These are phyloP conservation scores for Amesomyces nigricolor DNA, from an alignment of 2,329 filamentous ascomycete genomes.

Conservation along the genomic window DNA sequence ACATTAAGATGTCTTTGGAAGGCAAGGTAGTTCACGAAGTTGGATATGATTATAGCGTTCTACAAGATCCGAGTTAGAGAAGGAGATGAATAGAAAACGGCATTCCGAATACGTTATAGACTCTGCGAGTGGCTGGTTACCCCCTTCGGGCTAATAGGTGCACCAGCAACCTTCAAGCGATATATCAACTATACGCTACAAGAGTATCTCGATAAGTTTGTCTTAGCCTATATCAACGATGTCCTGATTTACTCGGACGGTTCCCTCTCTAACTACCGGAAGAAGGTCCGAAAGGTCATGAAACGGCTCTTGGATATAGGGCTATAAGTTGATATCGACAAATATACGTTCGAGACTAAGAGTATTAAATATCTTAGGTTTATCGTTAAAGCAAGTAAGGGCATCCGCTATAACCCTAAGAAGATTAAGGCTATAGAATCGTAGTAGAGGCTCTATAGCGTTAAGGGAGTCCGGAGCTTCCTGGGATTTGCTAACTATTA, in stretches of 20 bases:
- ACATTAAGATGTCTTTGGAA: not conserved
- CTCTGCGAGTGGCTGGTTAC: constrained; percentile 31
- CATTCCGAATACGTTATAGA: constrained; percentile 27
- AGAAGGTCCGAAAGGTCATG: not conserved
- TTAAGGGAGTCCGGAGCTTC: constrained; percentile 2
- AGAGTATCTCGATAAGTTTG: constrained; percentile 5
- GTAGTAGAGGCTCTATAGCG: not conserved
- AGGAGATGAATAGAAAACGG: constrained; percentile 30
- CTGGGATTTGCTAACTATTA: constrained; percentile 6
- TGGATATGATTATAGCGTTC: not conserved
- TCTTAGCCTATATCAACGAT: constrained; percentile 14
- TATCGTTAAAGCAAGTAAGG: not conserved
- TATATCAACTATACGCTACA: constrained; percentile 14
- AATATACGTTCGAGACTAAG: not conserved
- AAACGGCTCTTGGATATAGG: not conserved
- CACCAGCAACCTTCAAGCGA: constrained; percentile 8
- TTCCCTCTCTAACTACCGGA: not conserved
- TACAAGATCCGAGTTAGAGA: not conserved
- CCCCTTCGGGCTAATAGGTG: constrained; percentile 27
- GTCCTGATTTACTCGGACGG: constrained; percentile 9
- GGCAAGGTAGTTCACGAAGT: not conserved
- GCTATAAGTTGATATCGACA: constrained; percentile 6
- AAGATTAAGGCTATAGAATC: not conserved
- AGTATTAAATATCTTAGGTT: constrained; percentile 4
- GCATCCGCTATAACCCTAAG: not conserved